Evolutionary conservation across 495 filamentous ascomycete genomes (phyloP), one percentile per base, ranked within the genome.

Genomic region (Penicillium daleae): DNA sequence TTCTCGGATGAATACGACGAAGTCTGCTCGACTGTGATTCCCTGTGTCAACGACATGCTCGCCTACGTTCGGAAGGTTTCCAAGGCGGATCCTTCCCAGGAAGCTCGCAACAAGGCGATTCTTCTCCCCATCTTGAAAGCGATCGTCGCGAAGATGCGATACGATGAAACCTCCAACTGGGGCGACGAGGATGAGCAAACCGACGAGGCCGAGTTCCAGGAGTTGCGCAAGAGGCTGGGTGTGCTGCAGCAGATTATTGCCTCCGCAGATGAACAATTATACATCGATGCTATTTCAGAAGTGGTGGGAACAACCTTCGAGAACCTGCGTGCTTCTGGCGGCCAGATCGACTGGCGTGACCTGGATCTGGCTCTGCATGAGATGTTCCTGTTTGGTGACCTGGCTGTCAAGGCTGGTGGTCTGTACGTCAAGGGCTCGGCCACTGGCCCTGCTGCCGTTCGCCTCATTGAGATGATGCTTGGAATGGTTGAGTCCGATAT

Each of bases 1-100:
- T 96, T 99, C 73, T 91, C 92, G 24, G 96, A 99, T 71, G 93
- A 99, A 76, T 99, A 92, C 68, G 95, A 99, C 74, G 95, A 99
- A 72, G 87, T 98, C 61, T 97, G 94, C 76, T 94, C 93, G 42
- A 94, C 91, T 7, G 91, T 97, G 57, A 96, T 98, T 63, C 88
- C 92, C 17, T 92, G 90, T 46, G 86, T 97, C 40, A 94, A 89
- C 37, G 95, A 99, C 65, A 83, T 97, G 51, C 83, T 99, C 50
- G 90, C 89, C 50, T 91, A 93, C 72, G 85, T 97, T 56, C 87
- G 95, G 13, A 97, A 92, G 72, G 81, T 92, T 13, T 79, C 87
- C 51, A 90, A 87, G 68, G 61, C 71, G 21, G 85, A 82, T 51
- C 80, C 82, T 46, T 80, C 83, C 13, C 76, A 94, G 24, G 85